These are phyloP conservation scores for Nepenthes gracilis DNA, from an alignment of 148 eudicot species.

Conservation along the genomic window DNA sequence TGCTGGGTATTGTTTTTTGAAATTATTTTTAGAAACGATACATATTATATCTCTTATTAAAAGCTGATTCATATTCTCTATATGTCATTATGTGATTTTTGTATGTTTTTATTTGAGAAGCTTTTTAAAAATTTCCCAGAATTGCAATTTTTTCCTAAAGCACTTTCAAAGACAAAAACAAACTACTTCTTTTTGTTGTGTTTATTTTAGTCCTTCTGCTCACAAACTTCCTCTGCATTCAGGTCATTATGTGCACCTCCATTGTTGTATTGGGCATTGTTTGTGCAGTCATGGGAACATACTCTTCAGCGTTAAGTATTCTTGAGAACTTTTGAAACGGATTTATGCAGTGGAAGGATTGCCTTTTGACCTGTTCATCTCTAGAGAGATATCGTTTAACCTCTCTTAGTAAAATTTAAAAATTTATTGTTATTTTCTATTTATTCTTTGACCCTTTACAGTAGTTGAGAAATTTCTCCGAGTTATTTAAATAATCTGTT, in stretches of 20 bases:
- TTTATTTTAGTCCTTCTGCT: not conserved
- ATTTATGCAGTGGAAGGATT: not conserved
- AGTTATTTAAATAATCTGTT: too few relatives aligned
- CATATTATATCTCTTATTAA: not conserved
- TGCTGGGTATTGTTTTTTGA: not conserved
- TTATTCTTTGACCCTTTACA: too few relatives aligned
- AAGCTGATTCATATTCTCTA: not conserved
- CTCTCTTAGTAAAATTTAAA: too few relatives aligned
- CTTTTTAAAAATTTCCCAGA: not conserved
- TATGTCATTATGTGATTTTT: not conserved
- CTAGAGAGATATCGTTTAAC: too few relatives aligned
- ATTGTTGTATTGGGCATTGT: constrained; percentile 38
- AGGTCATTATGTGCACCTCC: constrained; percentile 35
- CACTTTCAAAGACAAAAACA: not conserved
- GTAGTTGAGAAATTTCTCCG: too few relatives aligned
- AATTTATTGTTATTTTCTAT: too few relatives aligned
- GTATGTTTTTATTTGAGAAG: not conserved
- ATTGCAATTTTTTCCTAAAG: not conserved
- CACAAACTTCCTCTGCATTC: constrained; percentile 2
- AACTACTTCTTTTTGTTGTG: not conserved
- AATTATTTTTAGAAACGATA: not conserved
- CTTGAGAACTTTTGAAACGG: not conserved
- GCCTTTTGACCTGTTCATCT: too few relatives aligned
- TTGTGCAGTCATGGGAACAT: constrained; percentile 55
- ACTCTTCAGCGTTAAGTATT: constrained; percentile 30